Percentiles rank a stretch among this genome's conserved stretches.
Evolutionary conservation across 768 basidiomycete genomes (phyloP).

Genomic region (Auricularia sp.): DNA sequence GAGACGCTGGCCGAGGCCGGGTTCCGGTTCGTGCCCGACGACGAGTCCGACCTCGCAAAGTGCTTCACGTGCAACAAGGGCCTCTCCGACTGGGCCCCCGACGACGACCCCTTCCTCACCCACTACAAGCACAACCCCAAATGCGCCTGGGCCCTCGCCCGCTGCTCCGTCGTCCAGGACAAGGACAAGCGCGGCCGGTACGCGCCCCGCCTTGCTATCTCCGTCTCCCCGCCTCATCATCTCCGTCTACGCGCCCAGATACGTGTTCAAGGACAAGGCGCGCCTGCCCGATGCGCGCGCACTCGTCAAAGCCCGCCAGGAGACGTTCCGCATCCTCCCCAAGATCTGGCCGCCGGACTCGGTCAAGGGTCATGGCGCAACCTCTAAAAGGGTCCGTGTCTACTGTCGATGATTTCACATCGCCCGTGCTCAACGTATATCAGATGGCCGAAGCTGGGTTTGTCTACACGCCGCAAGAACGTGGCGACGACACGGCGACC

Average conservation of each 20-base stretch:
- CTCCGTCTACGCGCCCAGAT: constrained; percentile 31
- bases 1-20: constrained; percentile 76
- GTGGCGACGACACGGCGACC: constrained; percentile 68
- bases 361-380: constrained; percentile 53
- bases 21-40: constrained; percentile 72
- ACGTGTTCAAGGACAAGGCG: constrained; percentile 43
- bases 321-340: constrained; percentile 39
- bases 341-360: constrained; percentile 61
- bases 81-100: constrained; percentile 73
- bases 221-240: not conserved
- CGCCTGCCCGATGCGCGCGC: constrained; percentile 56
- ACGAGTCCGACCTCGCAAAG: constrained; percentile 62
- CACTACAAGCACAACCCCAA: constrained; percentile 52
- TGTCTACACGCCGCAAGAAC: constrained; percentile 55
- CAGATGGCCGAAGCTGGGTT: constrained; percentile 91
- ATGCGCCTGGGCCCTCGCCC: constrained; percentile 77
- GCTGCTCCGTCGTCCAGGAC: constrained; percentile 60
- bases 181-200: constrained; percentile 49
- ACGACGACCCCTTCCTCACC: constrained; percentile 79
- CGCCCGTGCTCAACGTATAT: not conserved
- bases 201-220: constrained; percentile 13
- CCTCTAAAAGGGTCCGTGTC: constrained; percentile 49
- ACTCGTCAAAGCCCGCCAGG: constrained; percentile 65
- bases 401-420: not conserved
- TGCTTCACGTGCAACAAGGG: constrained; percentile 82